Base-by-base conservation (phyloP, 1,284 basidiomycete species). In the Pseudozyma sp. region DNA sequence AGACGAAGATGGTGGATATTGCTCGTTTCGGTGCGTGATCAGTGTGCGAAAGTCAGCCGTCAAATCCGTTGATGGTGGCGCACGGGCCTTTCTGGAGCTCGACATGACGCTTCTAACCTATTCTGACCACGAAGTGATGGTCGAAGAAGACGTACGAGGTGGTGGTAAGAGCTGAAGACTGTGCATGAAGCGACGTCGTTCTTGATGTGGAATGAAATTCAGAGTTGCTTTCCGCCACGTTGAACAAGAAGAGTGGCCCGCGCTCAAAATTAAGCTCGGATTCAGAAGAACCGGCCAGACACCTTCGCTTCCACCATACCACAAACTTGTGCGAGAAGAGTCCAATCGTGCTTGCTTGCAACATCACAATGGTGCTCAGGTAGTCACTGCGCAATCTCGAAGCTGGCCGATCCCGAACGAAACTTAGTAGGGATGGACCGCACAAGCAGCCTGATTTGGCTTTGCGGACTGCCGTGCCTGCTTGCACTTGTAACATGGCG, bases 41-140 rank as follows among this genome's bases (percentile, higher is more conserved):
- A 77, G 76, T 10, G 34, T 31, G 9, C 51, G 70, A 43, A 77
- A 73, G 55, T 67, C 64, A 35, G 57, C 16, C 0, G 75, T 77
- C 58, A 64, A 52, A 45, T 77, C 67, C 34, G 63, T 70, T 9
- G 59, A 38, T 6, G 70, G 66, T 18, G 71, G 66, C 18, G 38
- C 42, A 5, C 71, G 62, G 4, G 53, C 59, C 59, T 54, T 69
- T 31, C 52, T 31, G 11, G 61, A 13, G 14, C 53, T 18, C 13
- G 61, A 19, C 70, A 73, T 72, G 39, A n/a, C 40, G 38, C 38
- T 21, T 38, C 7, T 16, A 14, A 18, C 42, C 31, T 13, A 1
- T 16, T 25, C 3, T 3, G 35, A 13, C 14, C n/a, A 12, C 16
- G 42, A 6, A 18, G 42, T 5, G 21, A 31, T 2, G 21, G n/a